phyloP scores from a whole-genome alignment of 352 stramenopile genomes.

The Achlya hypogyna region DNA sequence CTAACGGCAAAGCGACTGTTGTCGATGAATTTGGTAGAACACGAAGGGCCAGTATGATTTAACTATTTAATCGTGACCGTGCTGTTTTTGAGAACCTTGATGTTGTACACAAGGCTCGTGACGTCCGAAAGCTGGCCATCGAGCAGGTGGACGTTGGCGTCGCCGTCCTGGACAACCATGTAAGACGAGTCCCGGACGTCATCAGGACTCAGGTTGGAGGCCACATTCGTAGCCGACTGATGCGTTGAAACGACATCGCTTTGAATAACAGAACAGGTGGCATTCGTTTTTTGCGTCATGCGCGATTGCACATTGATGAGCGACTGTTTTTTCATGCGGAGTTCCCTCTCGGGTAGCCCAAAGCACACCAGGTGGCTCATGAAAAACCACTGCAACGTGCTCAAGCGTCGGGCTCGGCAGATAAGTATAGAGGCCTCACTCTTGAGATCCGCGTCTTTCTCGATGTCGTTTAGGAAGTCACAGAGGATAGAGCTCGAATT shows the following conservation, averaged over 20 bases:
- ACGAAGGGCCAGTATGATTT: too few species aligned
- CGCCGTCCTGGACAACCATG: not conserved
- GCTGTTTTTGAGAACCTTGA: not conserved
- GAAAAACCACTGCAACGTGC: slow-evolving; percentile 18
- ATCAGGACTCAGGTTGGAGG: not conserved
- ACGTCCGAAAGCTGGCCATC: not conserved
- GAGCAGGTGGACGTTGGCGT: not conserved
- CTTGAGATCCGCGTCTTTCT: not conserved
- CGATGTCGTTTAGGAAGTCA: not conserved
- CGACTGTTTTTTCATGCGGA: not conserved
- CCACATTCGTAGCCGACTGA: not conserved
- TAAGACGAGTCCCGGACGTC: not conserved
- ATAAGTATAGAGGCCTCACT: not conserved
- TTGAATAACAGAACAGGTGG: not conserved
- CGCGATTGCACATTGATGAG: not conserved
- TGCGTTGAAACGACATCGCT: not conserved
- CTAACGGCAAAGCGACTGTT: too few species aligned
- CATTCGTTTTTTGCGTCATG: too few species aligned
- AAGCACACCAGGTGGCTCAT: slow-evolving; percentile 6
- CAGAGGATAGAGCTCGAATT: slow-evolving; percentile 7
- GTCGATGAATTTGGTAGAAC: too few species aligned
- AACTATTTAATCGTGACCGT: not conserved
- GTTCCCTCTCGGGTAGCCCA: slow-evolving; percentile 10
- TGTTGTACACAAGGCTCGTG: not conserved
- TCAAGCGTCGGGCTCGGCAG: not conserved